Evolutionary conservation across 768 basidiomycete species (phyloP), one percentile per base, ranked within the genome.

Genomic region (Rhizopogon vesiculosus): DNA sequence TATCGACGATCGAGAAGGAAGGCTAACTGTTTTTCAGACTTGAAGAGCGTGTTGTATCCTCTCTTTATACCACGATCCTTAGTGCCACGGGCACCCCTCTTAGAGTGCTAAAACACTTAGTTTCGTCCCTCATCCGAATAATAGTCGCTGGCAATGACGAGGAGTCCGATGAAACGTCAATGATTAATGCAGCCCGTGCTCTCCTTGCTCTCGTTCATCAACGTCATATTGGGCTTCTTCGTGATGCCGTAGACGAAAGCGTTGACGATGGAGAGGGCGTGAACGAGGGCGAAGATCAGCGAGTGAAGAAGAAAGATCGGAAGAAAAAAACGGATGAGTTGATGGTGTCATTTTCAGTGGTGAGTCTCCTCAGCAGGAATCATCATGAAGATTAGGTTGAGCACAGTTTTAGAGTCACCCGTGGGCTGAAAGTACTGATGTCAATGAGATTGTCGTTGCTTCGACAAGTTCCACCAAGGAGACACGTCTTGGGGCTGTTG

Each of bases 151-250:
- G 56, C 15, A n/a, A 19, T 7, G 42, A 56, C 19, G 45, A 18
- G 0, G 35, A 57, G 29, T 43, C 42, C 39, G 61, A 16, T 9
- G 28, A 40, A 13, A 25, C 28, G 7, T 52, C 58, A 38, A 55
- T 16, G 0, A 25, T 42, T 40, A 49, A 53, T 12, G 57, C 40
- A 9, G 66, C 65, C 29, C 66, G 70, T 3, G 60, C 66, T 10
- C 63, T 90, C 0, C 73, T 93, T 39, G 74, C 78, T 8, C 71
- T 74, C 25, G 66, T 92, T 10, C 80, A 87, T 51, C 91, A 91
- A 61, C 82, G 87, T 18, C 75, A 89, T 61, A 79, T 85, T 0
- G 62, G 71, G 0, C 59, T 80, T 3, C 72, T 91, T 46, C 75
- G 76, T 31, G 64, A 68, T 5, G 69, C 67, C 9, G 75, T 78